These are phyloP conservation scores for Xerocomellus chrysenteron DNA, from an alignment of 768 basidiomycete species.

Conservation along the genomic window DNA sequence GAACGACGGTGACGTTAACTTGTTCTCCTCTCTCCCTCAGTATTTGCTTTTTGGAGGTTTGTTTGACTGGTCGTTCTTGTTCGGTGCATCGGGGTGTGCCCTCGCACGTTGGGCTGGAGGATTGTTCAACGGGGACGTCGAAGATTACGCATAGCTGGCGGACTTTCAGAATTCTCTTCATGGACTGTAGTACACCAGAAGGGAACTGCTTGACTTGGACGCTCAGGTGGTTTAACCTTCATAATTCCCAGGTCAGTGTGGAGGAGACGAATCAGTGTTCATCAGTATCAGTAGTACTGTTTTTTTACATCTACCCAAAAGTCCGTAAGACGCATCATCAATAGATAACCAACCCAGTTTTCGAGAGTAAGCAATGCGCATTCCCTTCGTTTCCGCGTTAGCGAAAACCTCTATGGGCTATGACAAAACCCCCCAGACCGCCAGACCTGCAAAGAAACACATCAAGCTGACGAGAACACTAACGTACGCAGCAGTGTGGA, in stretches of 20 bases:
- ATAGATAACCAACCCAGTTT: conserved; percentile 12
- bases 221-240: background rate
- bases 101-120: conserved; percentile 55
- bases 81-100: conserved; percentile 51
- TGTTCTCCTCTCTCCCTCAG: conserved; percentile 71
- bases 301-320: background rate
- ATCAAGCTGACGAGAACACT: conserved; percentile 65
- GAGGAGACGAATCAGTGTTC: background rate
- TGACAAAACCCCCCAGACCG: conserved; percentile 67
- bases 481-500: conserved; percentile 75
- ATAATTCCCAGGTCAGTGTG: background rate
- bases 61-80: conserved; percentile 72
- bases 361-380: background rate
- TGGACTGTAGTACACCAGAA: background rate
- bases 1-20: conserved; percentile 36
- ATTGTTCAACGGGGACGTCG: conserved; percentile 20
- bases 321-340: background rate
- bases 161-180: background rate
- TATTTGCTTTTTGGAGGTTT: conserved; percentile 72
- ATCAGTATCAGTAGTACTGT: too few species aligned
- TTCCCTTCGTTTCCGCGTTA: background rate
- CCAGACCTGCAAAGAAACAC: conserved; percentile 70
- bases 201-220: background rate
- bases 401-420: conserved; percentile 16
- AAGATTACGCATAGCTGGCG: conserved; percentile 9